Conservation (phyloP, 83 land plant genomes). For the Picea abies region DNA sequence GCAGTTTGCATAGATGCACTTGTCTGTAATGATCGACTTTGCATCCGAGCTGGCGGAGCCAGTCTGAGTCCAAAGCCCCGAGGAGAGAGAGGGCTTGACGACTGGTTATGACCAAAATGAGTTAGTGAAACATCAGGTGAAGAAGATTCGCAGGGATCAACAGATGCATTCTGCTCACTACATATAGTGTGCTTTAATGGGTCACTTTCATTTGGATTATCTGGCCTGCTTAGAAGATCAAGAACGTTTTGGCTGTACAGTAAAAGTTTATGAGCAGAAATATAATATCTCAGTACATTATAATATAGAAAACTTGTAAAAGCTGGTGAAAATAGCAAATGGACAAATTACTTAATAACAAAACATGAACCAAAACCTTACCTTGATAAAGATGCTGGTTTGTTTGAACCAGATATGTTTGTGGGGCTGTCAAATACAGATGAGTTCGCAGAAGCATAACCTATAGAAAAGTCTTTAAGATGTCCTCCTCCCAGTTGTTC, state of each 20-base stretch:
- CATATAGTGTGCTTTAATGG: constrained; percentile 14
- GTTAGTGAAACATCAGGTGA: constrained; percentile 28
- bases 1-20: constrained; percentile 15
- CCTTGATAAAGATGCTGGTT: constrained; percentile 14
- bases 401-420: constrained; percentile 15
- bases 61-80: constrained; percentile 51
- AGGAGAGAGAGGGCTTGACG: constrained; percentile 17
- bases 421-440: constrained; percentile 19
- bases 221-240: constrained; percentile 66
- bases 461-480: constrained; percentile 12
- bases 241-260: constrained; percentile 64
- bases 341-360: constrained; percentile 4
- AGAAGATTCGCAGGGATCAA: constrained; percentile 23
- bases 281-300: background rate
- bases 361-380: background rate
- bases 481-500: constrained; percentile 17
- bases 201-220: constrained; percentile 35
- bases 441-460: constrained; percentile 19
- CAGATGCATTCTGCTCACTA: constrained; percentile 8
- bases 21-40: constrained; percentile 19
- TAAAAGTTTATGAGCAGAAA: background rate
- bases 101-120: constrained; percentile 26
- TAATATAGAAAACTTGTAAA: background rate
- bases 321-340: constrained; percentile 3
- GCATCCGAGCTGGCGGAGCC: constrained; percentile 48